Evolutionary conservation across 2,329 filamentous ascomycete species (phyloP).

Genomic region (Stromatinia cepivora): DNA sequence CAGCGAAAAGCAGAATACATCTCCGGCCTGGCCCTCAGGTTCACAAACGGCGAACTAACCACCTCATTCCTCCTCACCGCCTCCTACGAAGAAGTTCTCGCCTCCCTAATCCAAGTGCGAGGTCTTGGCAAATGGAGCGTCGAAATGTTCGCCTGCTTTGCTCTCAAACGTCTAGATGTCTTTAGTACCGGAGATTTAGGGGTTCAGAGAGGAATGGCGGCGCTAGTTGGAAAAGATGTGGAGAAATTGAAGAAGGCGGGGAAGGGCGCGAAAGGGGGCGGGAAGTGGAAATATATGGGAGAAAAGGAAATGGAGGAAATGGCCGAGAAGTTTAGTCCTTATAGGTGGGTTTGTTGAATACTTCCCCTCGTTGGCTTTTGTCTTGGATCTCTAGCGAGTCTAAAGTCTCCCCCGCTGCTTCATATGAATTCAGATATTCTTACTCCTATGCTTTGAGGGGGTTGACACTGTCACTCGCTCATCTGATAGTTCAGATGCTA

Average conservation of each 20-base stretch:
- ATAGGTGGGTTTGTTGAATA: slow-evolving; percentile 53
- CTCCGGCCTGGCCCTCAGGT: slow-evolving; percentile 79
- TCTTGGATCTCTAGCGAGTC: not conserved
- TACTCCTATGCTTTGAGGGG: not conserved
- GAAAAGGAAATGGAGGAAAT: slow-evolving; percentile 89
- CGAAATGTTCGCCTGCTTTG: slow-evolving; percentile 98
- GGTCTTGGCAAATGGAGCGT: slow-evolving; percentile 89
- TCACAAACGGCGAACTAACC: slow-evolving; percentile 70
- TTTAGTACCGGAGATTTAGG: slow-evolving; percentile 91
- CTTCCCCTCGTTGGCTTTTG: not conserved
- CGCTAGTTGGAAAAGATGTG: slow-evolving; percentile 79
- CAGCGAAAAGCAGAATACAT: slow-evolving; percentile 97
- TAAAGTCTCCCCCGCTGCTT: not conserved
- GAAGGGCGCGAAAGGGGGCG: slow-evolving; percentile 51
- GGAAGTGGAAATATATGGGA: slow-evolving; percentile 98
- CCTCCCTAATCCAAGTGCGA: slow-evolving; percentile 78
- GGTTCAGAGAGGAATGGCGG: slow-evolving; percentile 91
- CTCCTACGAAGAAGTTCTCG: slow-evolving; percentile 81
- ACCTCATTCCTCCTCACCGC: slow-evolving; percentile 75
- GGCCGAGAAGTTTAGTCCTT: slow-evolving; percentile 78
- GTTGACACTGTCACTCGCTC: not conserved
- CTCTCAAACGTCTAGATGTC: slow-evolving; percentile 90
- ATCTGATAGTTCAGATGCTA: not conserved
- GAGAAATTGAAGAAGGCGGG: slow-evolving; percentile 72
- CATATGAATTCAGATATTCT: not conserved